Conservation (phyloP, 2,329 filamentous ascomycete species). For the Ophidiomyces ophidiicola region DNA sequence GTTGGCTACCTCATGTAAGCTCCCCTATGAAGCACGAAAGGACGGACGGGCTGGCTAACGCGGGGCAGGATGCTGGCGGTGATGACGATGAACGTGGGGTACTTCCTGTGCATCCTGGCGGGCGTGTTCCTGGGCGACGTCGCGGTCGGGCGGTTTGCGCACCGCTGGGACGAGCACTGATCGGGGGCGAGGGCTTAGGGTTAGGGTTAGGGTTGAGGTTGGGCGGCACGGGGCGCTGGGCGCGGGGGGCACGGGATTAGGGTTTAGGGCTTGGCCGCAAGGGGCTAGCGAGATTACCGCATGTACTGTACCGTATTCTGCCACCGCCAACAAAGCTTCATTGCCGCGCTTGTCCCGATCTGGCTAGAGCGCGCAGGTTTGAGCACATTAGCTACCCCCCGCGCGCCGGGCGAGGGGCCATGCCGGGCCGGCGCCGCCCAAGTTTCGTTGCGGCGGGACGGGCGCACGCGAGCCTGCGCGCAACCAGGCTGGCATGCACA, state of each 20-base stretch:
- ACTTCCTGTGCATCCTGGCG: conserved; percentile 67
- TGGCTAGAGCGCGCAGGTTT: conserved; percentile 8
- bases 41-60: not conserved
- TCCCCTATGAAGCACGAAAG: not conserved
- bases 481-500: too few relatives aligned
- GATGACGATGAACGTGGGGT: conserved; percentile 81
- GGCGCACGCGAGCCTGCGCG: too few relatives aligned
- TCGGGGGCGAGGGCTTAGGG: not conserved
- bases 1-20: conserved; percentile 79
- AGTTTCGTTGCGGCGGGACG: too few relatives aligned
- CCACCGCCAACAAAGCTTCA: too few relatives aligned
- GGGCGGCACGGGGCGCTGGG: not conserved
- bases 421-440: not conserved
- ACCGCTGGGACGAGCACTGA: conserved; percentile 39
- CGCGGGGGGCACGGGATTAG: not conserved
- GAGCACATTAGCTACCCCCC: conserved; percentile 6
- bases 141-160: conserved; percentile 57
- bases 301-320: too few relatives aligned
- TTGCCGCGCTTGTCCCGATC: too few relatives aligned
- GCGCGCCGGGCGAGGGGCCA: not conserved
- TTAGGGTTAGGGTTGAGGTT: not conserved
- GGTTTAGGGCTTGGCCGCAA: too few relatives aligned
- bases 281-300: too few relatives aligned
- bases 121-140: conserved; percentile 80
- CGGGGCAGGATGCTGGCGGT: conserved; percentile 71